Evolutionary conservation across 257 asterid species (phyloP), one percentile per base, ranked within the genome.

Genomic region (Perilla frutescens): DNA sequence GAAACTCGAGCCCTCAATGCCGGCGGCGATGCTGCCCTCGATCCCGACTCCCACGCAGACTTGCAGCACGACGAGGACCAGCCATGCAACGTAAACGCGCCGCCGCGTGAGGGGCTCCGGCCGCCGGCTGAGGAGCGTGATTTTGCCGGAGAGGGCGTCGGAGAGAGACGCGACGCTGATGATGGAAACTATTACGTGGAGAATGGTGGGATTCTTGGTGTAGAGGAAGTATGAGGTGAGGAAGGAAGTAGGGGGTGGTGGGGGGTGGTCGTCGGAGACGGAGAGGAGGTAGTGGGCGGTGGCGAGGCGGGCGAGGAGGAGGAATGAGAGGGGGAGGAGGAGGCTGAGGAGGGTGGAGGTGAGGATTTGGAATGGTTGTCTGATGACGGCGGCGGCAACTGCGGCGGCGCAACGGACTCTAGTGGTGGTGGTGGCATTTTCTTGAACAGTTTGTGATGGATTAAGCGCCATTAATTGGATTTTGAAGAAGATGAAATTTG

Each of bases 321-420:
- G 95, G 75, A 88, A 89, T 0, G 97, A 88, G 63, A 91, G 89
- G 45, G 97, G 97, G 70, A 89, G 91, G 77, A 89, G 91, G 74
- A 91, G 96, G 69, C 89, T 80, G 70, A 90, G 94, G 49, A 92
- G 86, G 65, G 85, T 73, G 51, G 77, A 75, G 11, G 96, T 81
- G 29, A 87, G 61, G 29, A 87, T 78, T 29, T 74, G 91, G 58
- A 84, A 90, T 6, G 81, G 45, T 20, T 78, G 71, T 63, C 75
- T 72, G 45, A 84, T 41, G 29, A 58, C 39, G 0, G 37, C 74
- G 32, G 71, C 67, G n/a, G 6, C 29, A 34, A 57, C n/a, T 11
- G 70, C 74, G 53, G 73, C 74, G 2, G 15, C 55, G 43, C 14
- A 51, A 31, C 32, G n/a, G 45, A 32, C 48, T n/a, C 66, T 50